Conservation (phyloP, 495 filamentous ascomycete species). For the Penicillium daleae region DNA sequence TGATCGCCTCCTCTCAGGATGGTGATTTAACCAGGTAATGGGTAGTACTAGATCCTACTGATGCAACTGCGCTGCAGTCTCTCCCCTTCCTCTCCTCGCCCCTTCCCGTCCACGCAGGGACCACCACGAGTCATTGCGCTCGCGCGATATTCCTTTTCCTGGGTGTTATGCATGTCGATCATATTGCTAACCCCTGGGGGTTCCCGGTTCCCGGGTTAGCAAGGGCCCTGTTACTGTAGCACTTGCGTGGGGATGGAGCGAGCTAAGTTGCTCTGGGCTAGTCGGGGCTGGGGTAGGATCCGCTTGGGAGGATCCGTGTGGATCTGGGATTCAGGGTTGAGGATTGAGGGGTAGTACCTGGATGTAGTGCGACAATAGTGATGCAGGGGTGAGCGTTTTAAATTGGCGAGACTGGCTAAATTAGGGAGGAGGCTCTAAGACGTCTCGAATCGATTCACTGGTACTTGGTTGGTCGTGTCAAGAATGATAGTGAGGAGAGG, state of each 20-base stretch:
- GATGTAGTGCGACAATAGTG: background rate
- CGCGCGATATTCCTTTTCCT: background rate
- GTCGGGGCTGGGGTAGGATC: background rate
- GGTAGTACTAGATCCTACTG: too few species aligned
- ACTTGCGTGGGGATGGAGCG: background rate
- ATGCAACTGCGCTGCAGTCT: background rate
- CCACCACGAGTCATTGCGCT: background rate
- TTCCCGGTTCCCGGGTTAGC: slow-evolving; percentile 5
- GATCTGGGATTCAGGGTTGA: background rate
- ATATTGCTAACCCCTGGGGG: background rate
- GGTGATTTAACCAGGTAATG: too few species aligned
- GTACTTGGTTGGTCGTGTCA: background rate
- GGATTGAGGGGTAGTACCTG: background rate
- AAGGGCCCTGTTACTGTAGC: background rate
- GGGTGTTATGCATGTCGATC: background rate
- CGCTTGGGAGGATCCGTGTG: background rate
- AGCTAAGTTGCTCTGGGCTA: background rate
- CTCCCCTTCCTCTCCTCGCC: background rate
- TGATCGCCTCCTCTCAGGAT: too few species aligned
- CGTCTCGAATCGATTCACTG: too few species aligned
- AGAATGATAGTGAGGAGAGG: background rate
- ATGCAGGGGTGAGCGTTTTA: background rate
- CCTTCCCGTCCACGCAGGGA: background rate
- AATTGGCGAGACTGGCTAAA: too few species aligned
- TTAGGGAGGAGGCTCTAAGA: too few species aligned